Base-by-base conservation (phyloP, 352 stramenopile species). In the Phytophthora macrochlamydospora region DNA sequence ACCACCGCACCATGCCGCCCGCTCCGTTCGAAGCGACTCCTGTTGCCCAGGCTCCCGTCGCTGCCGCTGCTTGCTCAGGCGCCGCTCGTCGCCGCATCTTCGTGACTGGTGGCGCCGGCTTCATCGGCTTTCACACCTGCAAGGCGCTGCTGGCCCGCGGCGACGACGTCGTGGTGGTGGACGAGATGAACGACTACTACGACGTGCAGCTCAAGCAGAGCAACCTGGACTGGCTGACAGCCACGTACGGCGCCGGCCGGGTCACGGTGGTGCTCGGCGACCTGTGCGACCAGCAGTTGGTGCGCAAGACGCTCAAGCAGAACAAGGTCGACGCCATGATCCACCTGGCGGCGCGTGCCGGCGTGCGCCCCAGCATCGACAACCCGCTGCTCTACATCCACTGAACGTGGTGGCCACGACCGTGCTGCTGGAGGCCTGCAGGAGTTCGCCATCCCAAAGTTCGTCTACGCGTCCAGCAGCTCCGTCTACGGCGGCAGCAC, bases 121-220 rank as follows among this genome's bases (percentile, higher is more conserved):
- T 99, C 75, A 98, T 99, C 60, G 97, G 97, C 24, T 98, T 94
- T 67, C 93, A 99, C 83, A 98, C 98, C 4, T 93, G 93, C 50
- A 86, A 96, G 62, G 74, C 81, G 33, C 79, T 98, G 33, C 81
- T 98, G 3, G 73, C 79, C 2, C 85, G 93, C 28, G 92, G 91
- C 37, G 90, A 98, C 56, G 76, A 93, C 53, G 97, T 99, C 30
- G 90, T 99, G 1, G 90, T 98, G 51, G 83, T 99, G 28, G 98
- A 99, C 70, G 97, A 99, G 81, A 82, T 99, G 54, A 99, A 99
- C 73, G 95, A 99, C 71, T 99, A 99, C 78, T 99, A 99, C 76
- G 96, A 99, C 73, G 90, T 98, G n/a, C 67, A 76, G 53, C 93
- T 98, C 65, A 99, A 99, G 84, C 85, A 98, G 64, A 82, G 73